Evolutionary conservation across 352 stramenopile genomes (phyloP), one percentile per base, ranked within the genome.

Genomic region (Globisporangium emineosum): DNA sequence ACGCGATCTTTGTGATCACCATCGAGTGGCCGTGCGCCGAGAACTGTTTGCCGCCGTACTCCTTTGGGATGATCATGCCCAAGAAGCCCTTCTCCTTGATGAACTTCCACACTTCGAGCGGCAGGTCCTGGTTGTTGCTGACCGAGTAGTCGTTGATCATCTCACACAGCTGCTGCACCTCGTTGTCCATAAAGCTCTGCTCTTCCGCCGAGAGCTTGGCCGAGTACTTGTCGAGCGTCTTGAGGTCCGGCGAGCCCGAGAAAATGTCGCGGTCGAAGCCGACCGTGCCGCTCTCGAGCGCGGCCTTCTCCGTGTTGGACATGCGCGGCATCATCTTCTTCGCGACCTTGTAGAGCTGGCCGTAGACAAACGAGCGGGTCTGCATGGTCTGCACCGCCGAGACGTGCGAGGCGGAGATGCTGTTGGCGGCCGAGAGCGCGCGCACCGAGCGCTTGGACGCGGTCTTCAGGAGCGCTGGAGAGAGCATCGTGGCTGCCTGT

Each of bases 181-280:
- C 91, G 23, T 94, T 97, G 80, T 98, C 88, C 70, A 99, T 83
- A 72, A 98, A 99, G 17, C 67, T 64, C 66, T 99, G 80, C 77
- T 99, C 96, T 71, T 98, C 94, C 7, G 82, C 61, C 51, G 86
- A 93, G 23, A 99, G 77, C 72, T 96, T 92, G 56, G 94, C 93
- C 69, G 93, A 78, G 83, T 98, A 98, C 73, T 97, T 95, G 72
- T 98, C 80, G 21, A 99, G 87, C 54, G 96, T 76, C 74, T 96
- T 76, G 32, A 99, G 81, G 35, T 82, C 89, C 12, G 97, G 96
- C 45, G 80, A 93, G 52, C 97, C 97, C 37, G 86, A 93, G 77
- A 99, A 99, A 65, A 99, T 98, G 64, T 99, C 96, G 60, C 95
- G 90, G 73, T 99, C 97, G 73, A 99, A 99, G 56, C 94, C 95